Percentiles rank a stretch among this genome's conserved stretches.
These are phyloP conservation scores for Flaveria sonorensis DNA, from an alignment of 129 eudicot genomes.

Conservation along the genomic window DNA sequence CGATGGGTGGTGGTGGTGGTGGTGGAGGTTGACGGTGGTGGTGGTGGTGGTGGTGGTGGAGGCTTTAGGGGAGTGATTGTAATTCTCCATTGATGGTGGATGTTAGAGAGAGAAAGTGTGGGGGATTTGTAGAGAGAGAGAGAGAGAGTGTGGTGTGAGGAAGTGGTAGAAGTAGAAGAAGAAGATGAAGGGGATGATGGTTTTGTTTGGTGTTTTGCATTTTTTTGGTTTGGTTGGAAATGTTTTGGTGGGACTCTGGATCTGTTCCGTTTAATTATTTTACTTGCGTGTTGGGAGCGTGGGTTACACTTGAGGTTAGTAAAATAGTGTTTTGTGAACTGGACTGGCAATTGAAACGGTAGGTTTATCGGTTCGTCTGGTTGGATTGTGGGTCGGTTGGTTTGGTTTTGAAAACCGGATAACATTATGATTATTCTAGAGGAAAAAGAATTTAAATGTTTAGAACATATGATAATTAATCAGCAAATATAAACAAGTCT, in stretches of 20 bases:
- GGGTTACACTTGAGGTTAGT: not conserved
- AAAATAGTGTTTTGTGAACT: too few relatives aligned
- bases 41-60: not conserved
- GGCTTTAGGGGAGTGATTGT: conserved; percentile 3
- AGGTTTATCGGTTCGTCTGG: too few relatives aligned
- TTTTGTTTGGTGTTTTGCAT: conserved; percentile 45
- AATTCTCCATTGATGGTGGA: conserved; percentile 51
- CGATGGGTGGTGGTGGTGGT: conserved; percentile 54
- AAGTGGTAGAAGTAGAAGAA: not conserved
- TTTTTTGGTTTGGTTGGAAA: conserved; percentile 61
- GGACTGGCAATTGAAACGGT: too few relatives aligned
- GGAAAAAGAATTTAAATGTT: too few relatives aligned
- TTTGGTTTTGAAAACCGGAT: too few relatives aligned
- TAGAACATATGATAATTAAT: too few relatives aligned
- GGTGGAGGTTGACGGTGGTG: conserved; percentile 13
- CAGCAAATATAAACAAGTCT: too few relatives aligned
- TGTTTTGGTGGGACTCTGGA: conserved; percentile 47
- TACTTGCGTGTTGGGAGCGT: conserved; percentile 26
- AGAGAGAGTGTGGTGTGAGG: conserved; percentile 14
- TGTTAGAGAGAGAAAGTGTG: conserved; percentile 18
- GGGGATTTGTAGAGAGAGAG: conserved; percentile 1
- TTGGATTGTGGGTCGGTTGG: too few relatives aligned
- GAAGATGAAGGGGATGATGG: conserved; percentile 33
- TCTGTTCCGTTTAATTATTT: conserved; percentile 2
- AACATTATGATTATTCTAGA: too few relatives aligned